phyloP scores from a whole-genome alignment of 495 filamentous ascomycete genomes.

The Talaromyces borbonicus region DNA sequence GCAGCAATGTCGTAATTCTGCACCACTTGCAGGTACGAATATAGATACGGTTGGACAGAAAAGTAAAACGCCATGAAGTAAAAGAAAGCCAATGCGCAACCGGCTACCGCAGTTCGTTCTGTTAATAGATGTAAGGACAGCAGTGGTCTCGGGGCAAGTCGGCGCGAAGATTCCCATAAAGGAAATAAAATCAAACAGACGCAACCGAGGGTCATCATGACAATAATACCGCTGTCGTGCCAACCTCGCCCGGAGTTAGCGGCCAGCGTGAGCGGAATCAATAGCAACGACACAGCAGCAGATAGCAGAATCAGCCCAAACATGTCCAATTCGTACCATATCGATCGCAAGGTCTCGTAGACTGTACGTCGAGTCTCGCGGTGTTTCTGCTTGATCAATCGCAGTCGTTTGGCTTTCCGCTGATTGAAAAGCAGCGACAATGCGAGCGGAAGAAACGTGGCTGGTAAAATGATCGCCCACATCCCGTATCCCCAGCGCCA shows the following conservation, averaged over 20 bases:
- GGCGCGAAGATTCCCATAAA: slow-evolving; percentile 50
- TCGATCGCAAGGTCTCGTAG: slow-evolving; percentile 25
- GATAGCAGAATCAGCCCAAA: slow-evolving; percentile 47
- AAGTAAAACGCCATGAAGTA: slow-evolving; percentile 63
- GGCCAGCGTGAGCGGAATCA: slow-evolving; percentile 51
- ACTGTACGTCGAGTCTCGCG: slow-evolving; percentile 25
- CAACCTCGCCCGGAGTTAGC: slow-evolving; percentile 39
- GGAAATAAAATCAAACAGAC: slow-evolving; percentile 46
- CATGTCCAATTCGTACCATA: slow-evolving; percentile 48
- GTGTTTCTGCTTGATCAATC: slow-evolving; percentile 34
- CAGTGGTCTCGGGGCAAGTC: slow-evolving; percentile 45
- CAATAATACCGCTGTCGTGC: slow-evolving; percentile 46
- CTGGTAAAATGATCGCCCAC: slow-evolving; percentile 47
- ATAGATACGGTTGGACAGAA: slow-evolving; percentile 56
- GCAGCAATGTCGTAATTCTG: slow-evolving; percentile 49
- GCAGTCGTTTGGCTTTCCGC: slow-evolving; percentile 41
- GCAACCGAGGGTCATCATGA: slow-evolving; percentile 51
- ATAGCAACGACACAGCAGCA: slow-evolving; percentile 45
- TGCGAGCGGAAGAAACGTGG: slow-evolving; percentile 48
- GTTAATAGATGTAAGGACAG: slow-evolving; percentile 50
- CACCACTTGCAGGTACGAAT: slow-evolving; percentile 66
- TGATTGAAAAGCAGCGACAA: slow-evolving; percentile 45
- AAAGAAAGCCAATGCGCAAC: slow-evolving; percentile 49
- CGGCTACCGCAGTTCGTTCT: slow-evolving; percentile 50
- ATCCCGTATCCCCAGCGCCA: slow-evolving; percentile 54